Conservation (phyloP, 2,329 filamentous ascomycete genomes). For the Scytalidium sp. region DNA sequence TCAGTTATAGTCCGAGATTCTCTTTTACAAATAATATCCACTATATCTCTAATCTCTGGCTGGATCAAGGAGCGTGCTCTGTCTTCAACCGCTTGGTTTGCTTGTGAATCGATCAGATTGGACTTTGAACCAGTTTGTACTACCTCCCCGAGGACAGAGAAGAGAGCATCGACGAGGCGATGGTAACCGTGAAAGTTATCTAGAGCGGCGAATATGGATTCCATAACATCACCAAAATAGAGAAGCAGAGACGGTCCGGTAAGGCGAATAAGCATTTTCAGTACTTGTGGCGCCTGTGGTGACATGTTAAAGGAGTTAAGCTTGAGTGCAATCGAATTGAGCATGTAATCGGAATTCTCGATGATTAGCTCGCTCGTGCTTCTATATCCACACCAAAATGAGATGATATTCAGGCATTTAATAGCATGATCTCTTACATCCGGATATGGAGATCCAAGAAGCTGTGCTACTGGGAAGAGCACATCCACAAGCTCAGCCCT, state of each 20-base stretch:
- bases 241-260: constrained; percentile 79
- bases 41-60: constrained; percentile 41
- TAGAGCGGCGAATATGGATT: constrained; percentile 87
- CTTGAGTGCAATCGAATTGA: constrained; percentile 86
- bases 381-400: constrained; percentile 69
- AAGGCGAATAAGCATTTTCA: constrained; percentile 91
- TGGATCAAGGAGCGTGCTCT: constrained; percentile 11
- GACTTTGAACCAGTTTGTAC: constrained; percentile 76
- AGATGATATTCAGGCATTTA: constrained; percentile 76
- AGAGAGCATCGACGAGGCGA: constrained; percentile 78
- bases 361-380: constrained; percentile 78
- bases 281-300: constrained; percentile 83
- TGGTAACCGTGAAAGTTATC: constrained; percentile 95
- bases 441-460: constrained; percentile 69
- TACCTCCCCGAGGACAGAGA: constrained; percentile 76
- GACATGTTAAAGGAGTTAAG: constrained; percentile 91
- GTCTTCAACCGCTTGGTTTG: constrained; percentile 32
- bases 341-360: constrained; percentile 92
- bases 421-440: constrained; percentile 78
- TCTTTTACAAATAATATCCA: constrained; percentile 54
- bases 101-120: constrained; percentile 27
- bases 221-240: constrained; percentile 87
- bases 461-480: constrained; percentile 87
- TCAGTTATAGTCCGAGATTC: constrained; percentile 13
- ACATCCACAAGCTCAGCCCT: constrained; percentile 85